Conservation (phyloP, 768 basidiomycete species). For the Nidularia sp. region DNA sequence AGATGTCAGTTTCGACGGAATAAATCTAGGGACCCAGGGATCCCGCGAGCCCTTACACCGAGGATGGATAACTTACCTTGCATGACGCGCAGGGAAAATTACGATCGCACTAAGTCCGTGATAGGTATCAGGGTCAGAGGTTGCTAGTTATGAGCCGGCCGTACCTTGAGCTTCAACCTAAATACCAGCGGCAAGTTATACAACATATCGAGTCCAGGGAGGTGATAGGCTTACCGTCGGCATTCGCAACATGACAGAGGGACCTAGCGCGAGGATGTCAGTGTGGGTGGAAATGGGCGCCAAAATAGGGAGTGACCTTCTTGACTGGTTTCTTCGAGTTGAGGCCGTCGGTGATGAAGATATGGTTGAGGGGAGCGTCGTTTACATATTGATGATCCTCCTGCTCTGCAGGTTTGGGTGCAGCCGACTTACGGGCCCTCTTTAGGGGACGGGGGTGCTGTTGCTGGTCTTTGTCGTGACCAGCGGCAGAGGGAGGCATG, state of each 20-base stretch:
- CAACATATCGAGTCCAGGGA: slow-evolving; percentile 1
- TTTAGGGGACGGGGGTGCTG: slow-evolving; percentile 34
- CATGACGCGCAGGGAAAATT: slow-evolving; percentile 46
- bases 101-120: slow-evolving; percentile 39
- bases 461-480: slow-evolving; percentile 14
- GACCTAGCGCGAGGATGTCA: slow-evolving; percentile 20
- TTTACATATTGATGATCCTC: slow-evolving; percentile 21
- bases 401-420: slow-evolving; percentile 9
- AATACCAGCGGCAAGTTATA: slow-evolving; percentile 4
- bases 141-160: slow-evolving; percentile 2
- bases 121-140: slow-evolving; percentile 7
- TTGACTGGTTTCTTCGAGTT: slow-evolving; percentile 41
- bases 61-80: slow-evolving; percentile 18
- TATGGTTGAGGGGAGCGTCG: slow-evolving; percentile 37
- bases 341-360: slow-evolving; percentile 47
- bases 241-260: slow-evolving; percentile 64
- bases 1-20: not conserved
- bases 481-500: slow-evolving; percentile 15
- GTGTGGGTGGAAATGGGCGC: not conserved
- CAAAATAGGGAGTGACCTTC: slow-evolving; percentile 26
- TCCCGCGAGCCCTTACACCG: not conserved
- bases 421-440: slow-evolving; percentile 35
- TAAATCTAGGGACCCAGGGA: not conserved
- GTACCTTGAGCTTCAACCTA: slow-evolving; percentile 58
- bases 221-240: slow-evolving; percentile 36